Base-by-base conservation (phyloP, 345 rosid species). In the Abelmoschus esculentus region DNA sequence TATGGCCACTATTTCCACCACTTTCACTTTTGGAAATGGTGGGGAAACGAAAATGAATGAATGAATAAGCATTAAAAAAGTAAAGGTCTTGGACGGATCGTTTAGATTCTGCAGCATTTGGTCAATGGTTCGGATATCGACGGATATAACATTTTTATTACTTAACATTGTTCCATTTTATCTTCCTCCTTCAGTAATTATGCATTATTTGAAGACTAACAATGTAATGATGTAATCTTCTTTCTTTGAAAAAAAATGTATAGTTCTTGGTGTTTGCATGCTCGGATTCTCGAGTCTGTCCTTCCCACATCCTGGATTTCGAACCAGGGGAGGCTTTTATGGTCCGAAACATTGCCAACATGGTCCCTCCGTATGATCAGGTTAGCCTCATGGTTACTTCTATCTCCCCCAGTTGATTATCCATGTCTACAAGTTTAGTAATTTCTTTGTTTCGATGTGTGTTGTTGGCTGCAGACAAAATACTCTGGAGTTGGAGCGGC, bases 231-330 rank as follows among this genome's bases (percentile, higher is more conserved):
- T 13, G 55, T 42, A 19, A 3, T 53, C 19, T 53, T 53, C 8
- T 3, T 53, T 53, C 19, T 7, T 53, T 53, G 3, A 14, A 63
- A n/a, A 64, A 63, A 19, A 11, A 40, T 52, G 11, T 78, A 84
- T 88, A 91, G 99, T 95, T 87, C 83, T 0, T 95, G 86, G 96
- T 95, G 46, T 91, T 95, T 72, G 99, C 99, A 17, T 95, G 98
- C 89, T 90, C 99, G 55, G 99, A 95, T 79, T 95, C 98, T 11
- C 80, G 99, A 58, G 98, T 95, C 28, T 89, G 97, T 77, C 99
- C 99, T 1, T 92, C 98, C 10, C 97, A 95, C 29, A 67, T 90
- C 78, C 88, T 95, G 57, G 77, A 92, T 76, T 95, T 95, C 67
- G 92, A 95, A 80, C 99, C 86, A 15, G 99, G 99, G 38, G 99